These are phyloP conservation scores for Chalara sp. DNA, from an alignment of 2,329 filamentous ascomycete genomes.

Conservation along the genomic window DNA sequence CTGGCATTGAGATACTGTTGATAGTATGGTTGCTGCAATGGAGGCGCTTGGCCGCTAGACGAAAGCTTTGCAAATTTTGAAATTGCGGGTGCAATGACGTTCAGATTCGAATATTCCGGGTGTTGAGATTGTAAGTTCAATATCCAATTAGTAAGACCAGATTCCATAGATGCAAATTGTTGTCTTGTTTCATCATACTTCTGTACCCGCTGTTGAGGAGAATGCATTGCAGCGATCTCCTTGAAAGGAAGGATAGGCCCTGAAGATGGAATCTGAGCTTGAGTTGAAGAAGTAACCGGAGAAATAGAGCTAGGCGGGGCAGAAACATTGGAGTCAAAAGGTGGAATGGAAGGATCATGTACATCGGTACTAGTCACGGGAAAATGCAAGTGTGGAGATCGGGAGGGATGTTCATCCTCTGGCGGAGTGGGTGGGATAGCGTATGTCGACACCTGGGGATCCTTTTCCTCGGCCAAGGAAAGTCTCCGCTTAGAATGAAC, in stretches of 20 bases:
- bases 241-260: slow-evolving; percentile 43
- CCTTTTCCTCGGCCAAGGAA: slow-evolving; percentile 41
- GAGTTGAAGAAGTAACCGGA: slow-evolving; percentile 9
- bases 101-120: slow-evolving; percentile 40
- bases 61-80: neutral
- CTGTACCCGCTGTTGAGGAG: slow-evolving; percentile 60
- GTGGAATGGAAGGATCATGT: slow-evolving; percentile 2
- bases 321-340: neutral
- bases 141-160: slow-evolving; percentile 62
- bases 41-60: slow-evolving; percentile 8
- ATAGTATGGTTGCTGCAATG: slow-evolving; percentile 42
- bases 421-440: slow-evolving; percentile 31
- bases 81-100: too few species aligned
- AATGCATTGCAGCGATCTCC: slow-evolving; percentile 68
- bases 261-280: slow-evolving; percentile 1
- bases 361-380: neutral
- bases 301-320: slow-evolving; percentile 10
- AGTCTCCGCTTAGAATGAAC: slow-evolving; percentile 17
- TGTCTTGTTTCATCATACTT: slow-evolving; percentile 67
- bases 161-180: slow-evolving; percentile 65
- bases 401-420: slow-evolving; percentile 33
- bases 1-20: slow-evolving; percentile 51
- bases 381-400: slow-evolving; percentile 15
- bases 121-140: slow-evolving; percentile 36
- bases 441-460: slow-evolving; percentile 29